Evolutionary conservation across 1,139 yeast genomes (phyloP).

Genomic region (Cylindricascospora bacillispora): DNA sequence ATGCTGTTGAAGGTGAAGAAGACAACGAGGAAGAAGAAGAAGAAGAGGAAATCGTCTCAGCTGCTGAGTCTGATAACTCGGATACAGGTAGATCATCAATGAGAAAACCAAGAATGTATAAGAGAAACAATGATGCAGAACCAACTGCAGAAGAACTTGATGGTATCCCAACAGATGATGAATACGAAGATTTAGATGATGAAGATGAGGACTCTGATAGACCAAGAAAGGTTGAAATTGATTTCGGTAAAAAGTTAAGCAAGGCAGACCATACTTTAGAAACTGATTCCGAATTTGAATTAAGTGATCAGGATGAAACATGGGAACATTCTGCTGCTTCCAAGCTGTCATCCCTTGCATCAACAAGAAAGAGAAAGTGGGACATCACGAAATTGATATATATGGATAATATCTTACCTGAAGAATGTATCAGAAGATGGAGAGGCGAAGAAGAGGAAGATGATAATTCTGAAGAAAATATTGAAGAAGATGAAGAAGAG

Average conservation of each 20-base stretch:
- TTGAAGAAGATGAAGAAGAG: constrained; percentile 43
- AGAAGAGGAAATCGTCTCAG: constrained; percentile 27
- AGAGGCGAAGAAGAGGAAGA: constrained; percentile 36
- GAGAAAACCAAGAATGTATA: constrained; percentile 49
- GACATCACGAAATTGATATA: constrained; percentile 73
- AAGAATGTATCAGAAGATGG: constrained; percentile 71
- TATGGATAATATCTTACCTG: constrained; percentile 61
- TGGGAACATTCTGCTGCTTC: constrained; percentile 36
- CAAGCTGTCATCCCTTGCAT: constrained; percentile 31
- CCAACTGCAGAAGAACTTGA: constrained; percentile 29
- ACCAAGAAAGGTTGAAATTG: constrained; percentile 35
- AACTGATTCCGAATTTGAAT: constrained; percentile 37
- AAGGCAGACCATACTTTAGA: constrained; percentile 30
- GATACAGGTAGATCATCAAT: constrained; percentile 46
- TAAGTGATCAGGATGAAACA: constrained; percentile 32
- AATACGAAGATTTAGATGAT: constrained; percentile 24
- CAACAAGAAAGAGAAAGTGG: constrained; percentile 38
- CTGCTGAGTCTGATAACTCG: constrained; percentile 25
- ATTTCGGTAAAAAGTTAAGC: constrained; percentile 33
- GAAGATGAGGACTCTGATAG: constrained; percentile 27
- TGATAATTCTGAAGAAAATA: constrained; percentile 34
- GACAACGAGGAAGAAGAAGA: constrained; percentile 30
- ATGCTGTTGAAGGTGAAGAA: constrained; percentile 29
- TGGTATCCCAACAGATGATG: constrained; percentile 31
- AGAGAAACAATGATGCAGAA: constrained; percentile 40